These are phyloP conservation scores for Paramecium pentaurelia DNA, from an alignment of 73 alveolate genomes.

Conservation along the genomic window DNA sequence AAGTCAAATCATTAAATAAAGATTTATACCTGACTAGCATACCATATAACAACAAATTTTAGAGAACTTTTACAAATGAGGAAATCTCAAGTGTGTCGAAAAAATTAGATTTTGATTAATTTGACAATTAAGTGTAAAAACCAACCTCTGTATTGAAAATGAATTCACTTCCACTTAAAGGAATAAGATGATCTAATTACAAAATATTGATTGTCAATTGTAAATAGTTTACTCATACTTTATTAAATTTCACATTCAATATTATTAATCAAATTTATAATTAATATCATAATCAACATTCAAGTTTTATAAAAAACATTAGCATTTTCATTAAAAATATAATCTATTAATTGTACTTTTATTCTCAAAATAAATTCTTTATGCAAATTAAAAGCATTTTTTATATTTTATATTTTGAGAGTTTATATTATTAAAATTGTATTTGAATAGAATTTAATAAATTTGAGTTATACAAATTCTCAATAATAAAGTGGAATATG, in stretches of 20 bases:
- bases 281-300: too few species aligned
- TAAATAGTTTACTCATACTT: neutral
- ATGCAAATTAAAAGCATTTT: too few species aligned
- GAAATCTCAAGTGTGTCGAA: neutral
- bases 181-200: neutral
- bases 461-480: too few species aligned
- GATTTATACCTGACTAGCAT: neutral
- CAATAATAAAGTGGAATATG: too few species aligned
- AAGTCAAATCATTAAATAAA: neutral
- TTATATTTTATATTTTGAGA: too few species aligned
- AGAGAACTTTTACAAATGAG: constrained; percentile 6
- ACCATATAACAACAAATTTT: neutral
- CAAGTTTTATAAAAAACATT: neutral
- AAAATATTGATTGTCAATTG: neutral
- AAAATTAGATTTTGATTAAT: constrained; percentile 9
- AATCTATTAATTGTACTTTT: too few species aligned
- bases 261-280: neutral
- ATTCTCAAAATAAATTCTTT: neutral
- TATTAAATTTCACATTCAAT: neutral
- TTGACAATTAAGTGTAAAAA: neutral
- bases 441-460: too few species aligned
- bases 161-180: neutral
- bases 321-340: too few species aligned
- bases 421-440: too few species aligned
- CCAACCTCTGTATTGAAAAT: neutral